Percentiles rank a stretch among this genome's conserved stretches.
These are phyloP conservation scores for Penicillium maclennaniae DNA, from an alignment of 495 filamentous ascomycete species.

Conservation along the genomic window DNA sequence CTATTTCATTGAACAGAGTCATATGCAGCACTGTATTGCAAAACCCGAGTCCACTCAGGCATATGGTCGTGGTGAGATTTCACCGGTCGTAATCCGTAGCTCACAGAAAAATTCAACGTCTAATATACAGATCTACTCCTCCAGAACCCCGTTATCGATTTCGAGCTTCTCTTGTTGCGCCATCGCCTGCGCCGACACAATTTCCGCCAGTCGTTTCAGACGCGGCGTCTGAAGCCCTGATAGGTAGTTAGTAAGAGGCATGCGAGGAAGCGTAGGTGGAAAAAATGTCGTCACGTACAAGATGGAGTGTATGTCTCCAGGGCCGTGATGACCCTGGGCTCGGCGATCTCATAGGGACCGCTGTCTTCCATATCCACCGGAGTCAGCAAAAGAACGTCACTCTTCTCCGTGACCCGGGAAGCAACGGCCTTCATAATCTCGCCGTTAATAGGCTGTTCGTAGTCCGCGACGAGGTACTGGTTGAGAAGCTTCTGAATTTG, in stretches of 20 bases:
- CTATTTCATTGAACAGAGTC: conserved; percentile 9
- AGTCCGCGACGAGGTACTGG: conserved; percentile 97
- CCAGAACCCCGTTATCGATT: conserved; percentile 36
- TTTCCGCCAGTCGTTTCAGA: conserved; percentile 91
- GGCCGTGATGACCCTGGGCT: conserved; percentile 91
- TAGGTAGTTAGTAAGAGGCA: conserved; percentile 14
- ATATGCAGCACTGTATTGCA: conserved; percentile 29
- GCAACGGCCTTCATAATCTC: conserved; percentile 99
- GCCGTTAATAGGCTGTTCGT: conserved; percentile 98
- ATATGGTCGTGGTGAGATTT: conserved; percentile 20
- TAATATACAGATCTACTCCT: conserved; percentile 37
- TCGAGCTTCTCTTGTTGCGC: conserved; percentile 87
- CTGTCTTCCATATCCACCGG: conserved; percentile 99
- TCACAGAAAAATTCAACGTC: conserved; percentile 22
- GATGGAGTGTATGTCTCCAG: conserved; percentile 97
- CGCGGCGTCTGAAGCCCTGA: conserved; percentile 91
- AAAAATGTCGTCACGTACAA: conserved; percentile 53
- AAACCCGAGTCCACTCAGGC: conserved; percentile 14
- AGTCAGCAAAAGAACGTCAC: conserved; percentile 84
- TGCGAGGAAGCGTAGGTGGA: not conserved
- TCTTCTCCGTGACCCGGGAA: conserved; percentile 96
- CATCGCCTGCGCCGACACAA: conserved; percentile 92
- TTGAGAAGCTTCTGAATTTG: conserved; percentile 99
- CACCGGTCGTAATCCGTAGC: conserved; percentile 31
- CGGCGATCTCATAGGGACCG: conserved; percentile 98